Conservation (phyloP, 805 yeast species). For the Debaryomyces maramus region DNA sequence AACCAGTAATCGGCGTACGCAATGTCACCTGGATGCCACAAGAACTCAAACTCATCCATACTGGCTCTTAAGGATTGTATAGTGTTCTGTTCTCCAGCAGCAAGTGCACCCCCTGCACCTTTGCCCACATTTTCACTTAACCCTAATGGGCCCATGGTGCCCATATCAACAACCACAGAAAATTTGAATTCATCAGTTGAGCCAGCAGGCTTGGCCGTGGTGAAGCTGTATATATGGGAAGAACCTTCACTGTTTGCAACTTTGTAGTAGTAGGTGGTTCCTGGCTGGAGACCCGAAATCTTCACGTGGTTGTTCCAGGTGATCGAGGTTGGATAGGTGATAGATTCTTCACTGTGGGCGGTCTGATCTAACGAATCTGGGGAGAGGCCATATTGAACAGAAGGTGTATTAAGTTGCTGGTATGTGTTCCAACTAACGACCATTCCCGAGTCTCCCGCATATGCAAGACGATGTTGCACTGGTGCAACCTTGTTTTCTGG, state of each 20-base stretch:
- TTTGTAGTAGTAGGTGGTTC: conserved; percentile 13
- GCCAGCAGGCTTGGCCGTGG: conserved; percentile 13
- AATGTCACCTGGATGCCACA: conserved; percentile 16
- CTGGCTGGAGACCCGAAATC: conserved; percentile 12
- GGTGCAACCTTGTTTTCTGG: conserved; percentile 6
- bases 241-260: conserved; percentile 7
- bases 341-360: conserved; percentile 11
- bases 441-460: conserved; percentile 10
- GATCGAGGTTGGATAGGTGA: conserved; percentile 13
- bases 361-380: conserved; percentile 7
- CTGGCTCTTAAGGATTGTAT: conserved; percentile 10
- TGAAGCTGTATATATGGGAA: conserved; percentile 9
- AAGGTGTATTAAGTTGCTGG: conserved; percentile 8
- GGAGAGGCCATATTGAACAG: conserved; percentile 11
- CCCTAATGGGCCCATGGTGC: conserved; percentile 15
- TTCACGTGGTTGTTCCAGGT: conserved; percentile 16
- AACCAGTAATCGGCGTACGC: conserved; percentile 17
- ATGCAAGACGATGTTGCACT: conserved; percentile 15
- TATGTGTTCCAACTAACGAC: conserved; percentile 15
- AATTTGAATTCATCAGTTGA: conserved; percentile 10
- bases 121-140: conserved; percentile 11
- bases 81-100: conserved; percentile 13
- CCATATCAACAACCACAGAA: conserved; percentile 14
- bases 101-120: conserved; percentile 12
- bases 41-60: conserved; percentile 11